Evolutionary conservation across 2,329 filamentous ascomycete species (phyloP).

Genomic region (Colletotrichum abscissum): DNA sequence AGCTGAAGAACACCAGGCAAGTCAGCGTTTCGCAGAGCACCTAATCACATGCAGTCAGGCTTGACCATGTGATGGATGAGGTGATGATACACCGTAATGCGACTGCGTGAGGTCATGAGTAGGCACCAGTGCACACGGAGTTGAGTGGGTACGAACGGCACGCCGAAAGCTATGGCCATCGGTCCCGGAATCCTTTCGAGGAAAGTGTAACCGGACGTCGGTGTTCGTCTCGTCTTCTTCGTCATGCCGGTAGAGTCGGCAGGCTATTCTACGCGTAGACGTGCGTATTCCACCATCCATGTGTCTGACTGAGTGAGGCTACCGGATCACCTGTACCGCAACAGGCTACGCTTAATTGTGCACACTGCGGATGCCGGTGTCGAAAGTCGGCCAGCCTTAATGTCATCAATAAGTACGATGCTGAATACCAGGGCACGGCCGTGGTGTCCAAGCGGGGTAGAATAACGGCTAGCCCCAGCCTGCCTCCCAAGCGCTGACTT

Average conservation of each 20-base stretch:
- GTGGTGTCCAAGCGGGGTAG: neutral
- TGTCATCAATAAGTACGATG: neutral
- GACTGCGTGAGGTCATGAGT: neutral
- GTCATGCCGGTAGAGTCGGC: neutral
- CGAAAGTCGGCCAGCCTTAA: neutral
- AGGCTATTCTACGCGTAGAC: neutral
- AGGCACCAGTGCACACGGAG: neutral
- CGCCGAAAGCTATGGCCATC: slow-evolving; percentile 9
- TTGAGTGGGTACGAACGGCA: neutral
- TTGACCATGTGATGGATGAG: neutral
- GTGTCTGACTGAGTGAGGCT: neutral
- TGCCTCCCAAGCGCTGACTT: neutral
- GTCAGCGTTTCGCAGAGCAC: neutral
- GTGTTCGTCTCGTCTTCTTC: neutral
- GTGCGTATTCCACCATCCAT: neutral
- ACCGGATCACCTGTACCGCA: neutral
- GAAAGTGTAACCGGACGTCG: neutral
- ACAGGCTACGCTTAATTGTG: neutral
- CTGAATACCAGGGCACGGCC: too few relatives aligned
- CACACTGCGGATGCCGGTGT: neutral
- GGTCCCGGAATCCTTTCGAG: neutral
- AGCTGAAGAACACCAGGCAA: neutral
- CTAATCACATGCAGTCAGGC: neutral
- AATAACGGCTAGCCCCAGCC: neutral
- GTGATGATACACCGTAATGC: neutral